These are phyloP conservation scores for Thelonectria rubi DNA, from an alignment of 2,329 filamentous ascomycete genomes.

Conservation along the genomic window DNA sequence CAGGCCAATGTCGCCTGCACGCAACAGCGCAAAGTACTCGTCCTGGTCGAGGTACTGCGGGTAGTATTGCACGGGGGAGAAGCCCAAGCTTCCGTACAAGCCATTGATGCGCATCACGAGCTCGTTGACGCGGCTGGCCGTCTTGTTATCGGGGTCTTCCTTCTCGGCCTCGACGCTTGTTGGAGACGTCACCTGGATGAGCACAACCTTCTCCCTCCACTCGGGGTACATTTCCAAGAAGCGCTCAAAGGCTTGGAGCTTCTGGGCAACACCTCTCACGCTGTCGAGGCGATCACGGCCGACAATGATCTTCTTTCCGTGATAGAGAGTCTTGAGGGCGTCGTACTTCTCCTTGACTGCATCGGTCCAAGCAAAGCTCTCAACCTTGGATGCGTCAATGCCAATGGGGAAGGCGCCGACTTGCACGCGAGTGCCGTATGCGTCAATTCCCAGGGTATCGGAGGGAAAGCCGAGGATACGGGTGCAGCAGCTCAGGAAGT, in stretches of 20 bases:
- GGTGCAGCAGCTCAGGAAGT: constrained; percentile 94
- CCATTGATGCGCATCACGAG: constrained; percentile 93
- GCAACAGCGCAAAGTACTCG: constrained; percentile 94
- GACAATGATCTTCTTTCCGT: constrained; percentile 94
- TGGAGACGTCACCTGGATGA: constrained; percentile 94
- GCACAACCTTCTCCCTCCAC: constrained; percentile 89
- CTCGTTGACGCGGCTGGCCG: constrained; percentile 88
- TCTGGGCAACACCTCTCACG: constrained; percentile 93
- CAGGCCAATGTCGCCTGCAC: constrained; percentile 87
- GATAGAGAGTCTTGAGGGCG: constrained; percentile 78
- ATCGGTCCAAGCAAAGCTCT: constrained; percentile 76
- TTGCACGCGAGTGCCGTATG: constrained; percentile 87
- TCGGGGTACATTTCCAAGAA: constrained; percentile 92
- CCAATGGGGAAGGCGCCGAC: constrained; percentile 96
- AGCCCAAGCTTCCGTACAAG: constrained; percentile 85
- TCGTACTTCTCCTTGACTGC: constrained; percentile 76
- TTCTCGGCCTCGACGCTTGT: constrained; percentile 81
- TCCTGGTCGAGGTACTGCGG: constrained; percentile 89
- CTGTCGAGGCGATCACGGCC: constrained; percentile 94
- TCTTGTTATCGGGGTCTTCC: constrained; percentile 80
- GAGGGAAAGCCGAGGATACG: constrained; percentile 91
- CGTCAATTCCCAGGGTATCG: constrained; percentile 84
- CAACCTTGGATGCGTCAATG: constrained; percentile 85
- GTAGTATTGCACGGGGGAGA: constrained; percentile 92
- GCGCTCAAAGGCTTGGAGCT: constrained; percentile 91